Percentiles rank a stretch among this genome's conserved stretches.
Evolutionary conservation across 805 yeast species (phyloP).

Genomic region (Candida peoriensis): DNA sequence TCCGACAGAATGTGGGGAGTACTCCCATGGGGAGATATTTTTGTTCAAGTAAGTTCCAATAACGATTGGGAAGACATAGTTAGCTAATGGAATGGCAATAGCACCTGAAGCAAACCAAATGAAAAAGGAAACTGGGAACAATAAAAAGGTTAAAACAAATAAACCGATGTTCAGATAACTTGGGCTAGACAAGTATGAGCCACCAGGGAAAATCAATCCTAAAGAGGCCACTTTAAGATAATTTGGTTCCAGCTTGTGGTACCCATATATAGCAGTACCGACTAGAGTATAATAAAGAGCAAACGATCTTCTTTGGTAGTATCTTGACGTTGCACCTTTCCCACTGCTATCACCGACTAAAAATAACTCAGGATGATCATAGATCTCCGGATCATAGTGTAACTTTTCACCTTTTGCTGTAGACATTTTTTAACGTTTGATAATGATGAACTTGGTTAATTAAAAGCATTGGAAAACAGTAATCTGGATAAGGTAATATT

Average conservation of each 20-base stretch:
- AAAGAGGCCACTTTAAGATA: not conserved
- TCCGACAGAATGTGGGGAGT: not conserved
- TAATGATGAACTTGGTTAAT: no score
- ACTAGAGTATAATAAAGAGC: not conserved
- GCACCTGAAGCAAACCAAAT: not conserved
- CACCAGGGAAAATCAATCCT: not conserved
- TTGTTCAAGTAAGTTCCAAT: not conserved
- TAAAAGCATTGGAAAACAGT: no score
- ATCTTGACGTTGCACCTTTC: not conserved
- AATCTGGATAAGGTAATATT: no score
- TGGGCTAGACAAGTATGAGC: not conserved
- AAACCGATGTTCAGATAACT: not conserved
- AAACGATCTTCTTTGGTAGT: not conserved
- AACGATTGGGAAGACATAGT: not conserved
- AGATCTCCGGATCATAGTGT: not conserved
- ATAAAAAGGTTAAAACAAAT: not conserved
- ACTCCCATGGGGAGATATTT: not conserved
- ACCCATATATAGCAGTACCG: not conserved
- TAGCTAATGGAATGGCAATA: not conserved
- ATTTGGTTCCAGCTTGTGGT: not conserved
- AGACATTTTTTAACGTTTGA: no score
- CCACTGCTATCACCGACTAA: not conserved
- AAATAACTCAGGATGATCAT: not conserved
- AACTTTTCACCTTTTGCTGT: no score
- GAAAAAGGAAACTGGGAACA: not conserved